Conservation (phyloP, 129 eudicot genomes). For the Chrysanthemum makinoi region DNA sequence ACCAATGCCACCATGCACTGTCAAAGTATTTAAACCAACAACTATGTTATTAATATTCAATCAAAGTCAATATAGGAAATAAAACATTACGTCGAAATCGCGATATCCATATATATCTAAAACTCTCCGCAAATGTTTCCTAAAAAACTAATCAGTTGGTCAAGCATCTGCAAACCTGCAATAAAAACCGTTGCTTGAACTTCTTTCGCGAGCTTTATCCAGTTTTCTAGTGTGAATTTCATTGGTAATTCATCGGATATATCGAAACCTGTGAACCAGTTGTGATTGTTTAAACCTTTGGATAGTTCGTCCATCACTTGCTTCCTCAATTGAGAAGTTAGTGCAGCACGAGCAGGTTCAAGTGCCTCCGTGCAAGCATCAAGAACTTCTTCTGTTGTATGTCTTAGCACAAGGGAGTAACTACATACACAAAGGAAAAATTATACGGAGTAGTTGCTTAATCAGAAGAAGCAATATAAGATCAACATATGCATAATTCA, state of each 20-base stretch:
- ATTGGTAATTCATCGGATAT: constrained; percentile 71
- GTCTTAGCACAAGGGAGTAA: constrained; percentile 88
- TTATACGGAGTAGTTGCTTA: neutral
- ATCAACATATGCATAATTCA: constrained; percentile 5
- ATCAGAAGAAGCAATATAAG: constrained; percentile 5
- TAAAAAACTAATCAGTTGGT: constrained; percentile 1
- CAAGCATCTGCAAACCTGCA: constrained; percentile 55
- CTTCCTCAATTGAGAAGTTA: constrained; percentile 67
- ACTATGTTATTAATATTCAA: neutral
- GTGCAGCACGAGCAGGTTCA: constrained; percentile 71
- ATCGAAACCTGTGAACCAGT: constrained; percentile 85
- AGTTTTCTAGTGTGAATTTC: constrained; percentile 50
- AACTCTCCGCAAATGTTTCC: neutral
- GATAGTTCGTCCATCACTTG: constrained; percentile 70
- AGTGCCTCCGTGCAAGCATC: constrained; percentile 86
- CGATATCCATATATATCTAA: constrained; percentile 1
- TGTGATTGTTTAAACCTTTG: constrained; percentile 51
- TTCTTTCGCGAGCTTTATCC: constrained; percentile 80
- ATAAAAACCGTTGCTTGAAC: constrained; percentile 81
- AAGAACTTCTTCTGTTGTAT: constrained; percentile 93
- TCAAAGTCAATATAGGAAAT: neutral
- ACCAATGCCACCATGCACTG: constrained; percentile 97
- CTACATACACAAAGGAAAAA: constrained; percentile 32
- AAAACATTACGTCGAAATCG: neutral
- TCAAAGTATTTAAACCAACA: constrained; percentile 26